Conservation (phyloP, 2,329 filamentous ascomycete species). For the Fusarium abutilonis region DNA sequence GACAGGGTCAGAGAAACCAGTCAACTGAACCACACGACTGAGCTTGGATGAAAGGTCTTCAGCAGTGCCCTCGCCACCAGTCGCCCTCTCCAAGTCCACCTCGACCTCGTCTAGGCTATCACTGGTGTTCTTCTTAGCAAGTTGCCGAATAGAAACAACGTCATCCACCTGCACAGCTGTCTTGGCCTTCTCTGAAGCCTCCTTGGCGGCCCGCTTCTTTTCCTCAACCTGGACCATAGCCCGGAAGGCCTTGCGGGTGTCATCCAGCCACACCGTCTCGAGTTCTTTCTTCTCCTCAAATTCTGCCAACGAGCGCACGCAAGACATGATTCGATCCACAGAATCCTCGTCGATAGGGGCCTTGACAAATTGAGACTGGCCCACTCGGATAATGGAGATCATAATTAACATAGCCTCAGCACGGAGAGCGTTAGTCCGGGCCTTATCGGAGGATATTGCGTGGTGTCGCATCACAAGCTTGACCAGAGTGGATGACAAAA, state of each 20-base stretch:
- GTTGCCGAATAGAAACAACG: conserved; percentile 89
- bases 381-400: conserved; percentile 98
- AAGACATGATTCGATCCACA: conserved; percentile 98
- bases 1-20: conserved; percentile 96
- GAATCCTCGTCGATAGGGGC: conserved; percentile 97
- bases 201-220: conserved; percentile 96
- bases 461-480: conserved; percentile 98
- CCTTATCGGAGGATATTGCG: conserved; percentile 86
- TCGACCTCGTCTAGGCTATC: conserved; percentile 89
- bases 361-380: conserved; percentile 99
- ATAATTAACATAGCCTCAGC: conserved; percentile 99
- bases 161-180: conserved; percentile 95
- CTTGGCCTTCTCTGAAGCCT: conserved; percentile 91
- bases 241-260: conserved; percentile 94
- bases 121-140: conserved; percentile 87
- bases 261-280: conserved; percentile 90
- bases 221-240: conserved; percentile 98
- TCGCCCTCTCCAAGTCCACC: conserved; percentile 90
- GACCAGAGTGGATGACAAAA: conserved; percentile 93
- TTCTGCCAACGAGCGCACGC: conserved; percentile 89
- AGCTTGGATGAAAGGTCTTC: conserved; percentile 95
- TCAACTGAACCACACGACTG: conserved; percentile 94
- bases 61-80: conserved; percentile 82
- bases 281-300: conserved; percentile 90
- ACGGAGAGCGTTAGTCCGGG: conserved; percentile 90